These are phyloP conservation scores for Neurospora tetrasperma DNA, from an alignment of 495 filamentous ascomycete genomes.

Conservation along the genomic window DNA sequence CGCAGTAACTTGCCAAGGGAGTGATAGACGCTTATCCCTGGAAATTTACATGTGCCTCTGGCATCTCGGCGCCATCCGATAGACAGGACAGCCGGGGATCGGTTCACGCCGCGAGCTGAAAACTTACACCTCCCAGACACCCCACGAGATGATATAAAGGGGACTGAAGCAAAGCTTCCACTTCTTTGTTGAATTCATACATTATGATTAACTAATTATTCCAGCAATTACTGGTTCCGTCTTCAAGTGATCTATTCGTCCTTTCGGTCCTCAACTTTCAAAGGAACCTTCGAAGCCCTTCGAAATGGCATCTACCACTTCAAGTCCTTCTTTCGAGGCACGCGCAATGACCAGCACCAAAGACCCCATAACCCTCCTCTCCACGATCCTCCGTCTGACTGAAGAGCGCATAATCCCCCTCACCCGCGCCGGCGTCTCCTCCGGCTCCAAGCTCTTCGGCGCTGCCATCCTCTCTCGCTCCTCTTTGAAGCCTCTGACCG, in stretches of 20 bases:
- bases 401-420: constrained; percentile 25
- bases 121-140: neutral
- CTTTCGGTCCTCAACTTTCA: neutral
- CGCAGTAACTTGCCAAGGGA: neutral
- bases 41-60: neutral
- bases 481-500: constrained; percentile 17
- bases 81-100: neutral
- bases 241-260: neutral
- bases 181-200: neutral
- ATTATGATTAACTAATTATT: neutral
- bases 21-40: neutral
- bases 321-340: neutral
- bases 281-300: neutral
- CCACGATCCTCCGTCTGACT: constrained; percentile 22
- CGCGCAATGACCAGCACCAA: constrained; percentile 1
- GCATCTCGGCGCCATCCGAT: neutral
- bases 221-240: neutral
- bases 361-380: constrained; percentile 20
- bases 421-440: constrained; percentile 24
- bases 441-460: constrained; percentile 32
- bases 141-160: neutral
- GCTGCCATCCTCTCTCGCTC: constrained; percentile 27
- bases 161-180: neutral
- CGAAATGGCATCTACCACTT: neutral
- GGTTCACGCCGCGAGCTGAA: neutral